Percentiles rank a stretch among this genome's conserved stretches.
phyloP scores from a whole-genome alignment of 225 moss, liverwort and hornwort genomes.

The Pseudisothecium myosuroides region DNA sequence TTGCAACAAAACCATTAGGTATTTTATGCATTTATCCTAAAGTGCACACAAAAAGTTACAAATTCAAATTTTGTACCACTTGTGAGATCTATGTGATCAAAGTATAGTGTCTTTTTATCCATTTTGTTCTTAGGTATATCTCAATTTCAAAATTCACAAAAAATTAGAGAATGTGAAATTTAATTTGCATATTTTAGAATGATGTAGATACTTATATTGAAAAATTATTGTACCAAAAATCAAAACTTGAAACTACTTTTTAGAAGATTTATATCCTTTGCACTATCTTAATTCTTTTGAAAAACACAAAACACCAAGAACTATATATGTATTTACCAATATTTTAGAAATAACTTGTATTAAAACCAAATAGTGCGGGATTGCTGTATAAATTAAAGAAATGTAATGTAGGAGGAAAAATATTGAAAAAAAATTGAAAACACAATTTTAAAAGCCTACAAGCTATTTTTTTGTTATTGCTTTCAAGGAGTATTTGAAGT shows the following conservation, averaged over 20 bases:
- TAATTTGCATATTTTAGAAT: not conserved
- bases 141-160: not conserved
- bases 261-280: too few relatives aligned
- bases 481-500: not conserved
- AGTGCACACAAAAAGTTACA: not conserved
- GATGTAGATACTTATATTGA: not conserved
- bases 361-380: not conserved
- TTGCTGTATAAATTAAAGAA: not conserved
- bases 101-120: not conserved
- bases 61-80: not conserved
- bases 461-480: not conserved
- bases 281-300: not conserved
- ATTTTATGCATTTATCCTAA: not conserved
- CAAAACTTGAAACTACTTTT: not conserved
- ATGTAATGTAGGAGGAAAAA: not conserved
- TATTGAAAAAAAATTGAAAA: not conserved
- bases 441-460: not conserved
- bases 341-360: not conserved
- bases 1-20: fast-evolving
- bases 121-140: not conserved
- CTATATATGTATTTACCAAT: not conserved
- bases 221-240: not conserved
- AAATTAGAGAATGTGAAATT: not conserved
- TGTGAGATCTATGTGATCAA: not conserved
- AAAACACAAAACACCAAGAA: not conserved